A percentile compares a stretch with the other conserved stretches of the same genome.
These are phyloP conservation scores for Marchantia polymorpha DNA, from an alignment of 225 moss, liverwort and hornwort genomes.

Conservation along the genomic window DNA sequence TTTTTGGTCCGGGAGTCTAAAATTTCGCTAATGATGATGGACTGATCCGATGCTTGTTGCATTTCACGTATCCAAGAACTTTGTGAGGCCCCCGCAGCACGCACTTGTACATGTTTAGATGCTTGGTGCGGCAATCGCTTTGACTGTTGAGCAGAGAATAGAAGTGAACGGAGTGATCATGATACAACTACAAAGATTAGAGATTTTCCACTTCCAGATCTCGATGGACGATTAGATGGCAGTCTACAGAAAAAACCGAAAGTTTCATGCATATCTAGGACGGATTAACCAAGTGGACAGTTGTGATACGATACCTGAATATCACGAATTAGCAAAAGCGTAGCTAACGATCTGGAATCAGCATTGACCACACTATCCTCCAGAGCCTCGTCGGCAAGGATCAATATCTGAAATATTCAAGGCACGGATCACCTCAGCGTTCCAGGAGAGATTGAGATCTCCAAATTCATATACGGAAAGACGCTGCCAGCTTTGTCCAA, in stretches of 20 bases:
- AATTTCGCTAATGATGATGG: conserved; percentile 73
- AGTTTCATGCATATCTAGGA: background rate
- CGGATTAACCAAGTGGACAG: background rate
- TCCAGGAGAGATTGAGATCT: background rate
- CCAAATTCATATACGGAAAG: too few relatives aligned
- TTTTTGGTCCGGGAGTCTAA: conserved; percentile 59
- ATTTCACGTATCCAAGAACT: conserved; percentile 60
- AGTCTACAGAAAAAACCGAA: background rate
- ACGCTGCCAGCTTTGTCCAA: too few relatives aligned
- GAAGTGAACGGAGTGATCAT: background rate
- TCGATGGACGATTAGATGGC: too few relatives aligned
- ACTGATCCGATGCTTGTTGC: conserved; percentile 50
- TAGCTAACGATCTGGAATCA: conserved; percentile 52
- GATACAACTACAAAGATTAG: background rate
- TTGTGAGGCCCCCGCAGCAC: conserved; percentile 47
- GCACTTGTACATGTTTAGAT: conserved; percentile 48
- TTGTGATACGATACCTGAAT: conserved; percentile 41
- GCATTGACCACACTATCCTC: conserved; percentile 47
- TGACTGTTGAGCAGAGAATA: conserved; percentile 23
- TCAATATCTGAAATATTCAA: conserved; percentile 42
- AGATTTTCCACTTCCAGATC: background rate
- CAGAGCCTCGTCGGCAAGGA: conserved; percentile 60
- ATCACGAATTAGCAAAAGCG: conserved; percentile 68
- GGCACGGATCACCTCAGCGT: background rate
- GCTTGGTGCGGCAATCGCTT: conserved; percentile 49